Conservation (phyloP, 306 rosid species). For the Delonix regia region DNA sequence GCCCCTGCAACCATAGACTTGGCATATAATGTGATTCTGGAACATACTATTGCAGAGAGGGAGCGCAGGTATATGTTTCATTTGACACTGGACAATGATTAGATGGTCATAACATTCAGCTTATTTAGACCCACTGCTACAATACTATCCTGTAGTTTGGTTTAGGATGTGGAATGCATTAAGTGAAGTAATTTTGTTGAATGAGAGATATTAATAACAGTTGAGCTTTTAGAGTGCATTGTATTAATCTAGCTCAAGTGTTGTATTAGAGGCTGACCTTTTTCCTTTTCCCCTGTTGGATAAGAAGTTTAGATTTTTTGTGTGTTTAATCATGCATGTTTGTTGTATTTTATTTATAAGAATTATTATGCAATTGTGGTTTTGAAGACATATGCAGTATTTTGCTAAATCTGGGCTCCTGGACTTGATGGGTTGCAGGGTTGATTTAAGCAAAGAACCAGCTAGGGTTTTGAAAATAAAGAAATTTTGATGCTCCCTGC, state of each 20-base stretch:
- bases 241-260: constrained; percentile 1
- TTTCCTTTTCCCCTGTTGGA: not conserved
- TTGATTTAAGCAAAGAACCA: not conserved
- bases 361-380: constrained; percentile 1
- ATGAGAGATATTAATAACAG: not conserved
- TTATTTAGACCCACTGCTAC: constrained; percentile 24
- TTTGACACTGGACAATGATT: constrained; percentile 4
- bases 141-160: constrained; percentile 1
- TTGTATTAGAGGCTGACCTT: not conserved
- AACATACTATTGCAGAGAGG: constrained; percentile 98
- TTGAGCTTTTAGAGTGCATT: constrained; percentile 11
- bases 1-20: constrained; percentile 81
- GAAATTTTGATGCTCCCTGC: not conserved
- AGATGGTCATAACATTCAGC: constrained; percentile 27
- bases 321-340: constrained; percentile 16
- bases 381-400: constrained; percentile 12
- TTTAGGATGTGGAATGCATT: constrained; percentile 20
- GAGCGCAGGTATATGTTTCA: constrained; percentile 89
- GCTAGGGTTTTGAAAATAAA: not conserved
- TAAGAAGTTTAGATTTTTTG: constrained; percentile 26
- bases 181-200: constrained; percentile 29
- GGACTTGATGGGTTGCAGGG: not conserved
- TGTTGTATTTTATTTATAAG: constrained; percentile 12
- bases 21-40: constrained; percentile 90
- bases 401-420: not conserved